These are phyloP conservation scores for Boletus vermiculosoides DNA, from an alignment of 768 basidiomycete genomes.

Conservation along the genomic window DNA sequence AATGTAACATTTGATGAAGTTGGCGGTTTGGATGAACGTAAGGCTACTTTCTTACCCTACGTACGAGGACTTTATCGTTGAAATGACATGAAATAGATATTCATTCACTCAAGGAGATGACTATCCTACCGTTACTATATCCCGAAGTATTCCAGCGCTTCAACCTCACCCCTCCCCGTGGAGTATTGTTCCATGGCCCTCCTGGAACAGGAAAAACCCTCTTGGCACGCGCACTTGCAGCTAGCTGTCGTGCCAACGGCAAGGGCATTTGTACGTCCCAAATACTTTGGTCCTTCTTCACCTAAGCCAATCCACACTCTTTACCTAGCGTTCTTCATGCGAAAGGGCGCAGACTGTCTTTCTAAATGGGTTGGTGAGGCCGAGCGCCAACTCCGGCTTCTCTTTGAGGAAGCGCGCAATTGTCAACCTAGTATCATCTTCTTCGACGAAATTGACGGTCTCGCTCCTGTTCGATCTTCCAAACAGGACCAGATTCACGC, in stretches of 20 bases:
- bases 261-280: constrained; percentile 77
- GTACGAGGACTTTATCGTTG: neutral
- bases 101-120: constrained; percentile 98
- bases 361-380: constrained; percentile 99
- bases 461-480: constrained; percentile 96
- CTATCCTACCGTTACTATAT: constrained; percentile 88
- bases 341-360: constrained; percentile 96
- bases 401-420: constrained; percentile 93
- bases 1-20: constrained; percentile 97
- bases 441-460: constrained; percentile 98
- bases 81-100: constrained; percentile 58
- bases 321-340: constrained; percentile 92
- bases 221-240: constrained; percentile 89
- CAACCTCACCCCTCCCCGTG: constrained; percentile 90
- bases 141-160: constrained; percentile 97
- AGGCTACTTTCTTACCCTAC: constrained; percentile 24
- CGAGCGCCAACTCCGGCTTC: constrained; percentile 88
- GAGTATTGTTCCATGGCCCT: constrained; percentile 96
- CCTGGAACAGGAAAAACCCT: constrained; percentile 99
- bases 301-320: neutral
- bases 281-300: neutral
- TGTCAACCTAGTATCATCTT: constrained; percentile 97
- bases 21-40: constrained; percentile 93
- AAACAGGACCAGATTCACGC: constrained; percentile 99
- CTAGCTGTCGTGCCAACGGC: constrained; percentile 84